Evolutionary conservation across 2,329 filamentous ascomycete species (phyloP), one percentile per base, ranked within the genome.

Genomic region (Colletotrichum horii): DNA sequence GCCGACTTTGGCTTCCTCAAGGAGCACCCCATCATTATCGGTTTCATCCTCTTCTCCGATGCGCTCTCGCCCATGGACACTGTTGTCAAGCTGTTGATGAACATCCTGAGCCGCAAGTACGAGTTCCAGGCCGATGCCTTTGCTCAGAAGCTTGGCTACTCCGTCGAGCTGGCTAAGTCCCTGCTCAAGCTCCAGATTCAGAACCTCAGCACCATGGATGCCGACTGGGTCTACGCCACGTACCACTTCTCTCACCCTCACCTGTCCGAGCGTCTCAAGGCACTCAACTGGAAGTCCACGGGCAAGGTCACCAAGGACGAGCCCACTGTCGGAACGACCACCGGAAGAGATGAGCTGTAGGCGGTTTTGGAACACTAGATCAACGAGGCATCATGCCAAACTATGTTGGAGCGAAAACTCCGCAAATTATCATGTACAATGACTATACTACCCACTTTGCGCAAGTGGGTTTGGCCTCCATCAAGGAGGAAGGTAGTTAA

Each of bases 221-320:
- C 97, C 32, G 97, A 99, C 86, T 98, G 95, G 94, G 93, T 98
- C 91, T 99, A 98, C 85, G 97, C 97, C 70, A 97, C 94, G 86
- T 99, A 98, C 89, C 96, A 99, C 88, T 98, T 97, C 90, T 98
- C 96, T 28, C 97, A 99, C 86, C 97, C 97, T 1, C 98, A 98
- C 79, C 89, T 99, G 79, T 94, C 96, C 2, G 97, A 99, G 90
- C 93, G 97, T 81, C 89, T 99, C 81, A 95, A 94, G 85, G 97
- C 96, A 2, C 90, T 99, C 76, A 93, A 95, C 78, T 99, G 96
- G 96, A 93, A 93, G 82, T 92, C 95, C 66, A 87, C 84, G 19
- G 84, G 87, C 75, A 89, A 87, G 78, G 84, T 89, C 24, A 83
- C 83, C 11, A 79, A 78, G 3, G 81, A 85, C 73, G 85, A 86